phyloP scores from a whole-genome alignment of 345 rosid genomes.

The Eucalyptus sp. region DNA sequence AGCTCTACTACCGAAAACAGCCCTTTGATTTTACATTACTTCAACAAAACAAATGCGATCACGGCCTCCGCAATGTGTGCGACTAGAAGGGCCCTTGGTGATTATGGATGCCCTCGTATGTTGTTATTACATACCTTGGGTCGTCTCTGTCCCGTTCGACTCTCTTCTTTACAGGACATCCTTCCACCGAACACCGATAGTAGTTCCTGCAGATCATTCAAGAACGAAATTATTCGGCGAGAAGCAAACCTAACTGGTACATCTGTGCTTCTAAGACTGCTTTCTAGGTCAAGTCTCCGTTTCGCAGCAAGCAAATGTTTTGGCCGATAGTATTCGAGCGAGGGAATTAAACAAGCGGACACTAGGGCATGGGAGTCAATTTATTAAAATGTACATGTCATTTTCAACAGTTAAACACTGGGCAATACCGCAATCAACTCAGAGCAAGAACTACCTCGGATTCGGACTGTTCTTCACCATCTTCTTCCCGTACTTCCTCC shows the following conservation, averaged over 20 bases:
- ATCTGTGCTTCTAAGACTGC: background rate
- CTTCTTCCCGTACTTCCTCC: constrained; percentile 99
- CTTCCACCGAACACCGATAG: constrained; percentile 60
- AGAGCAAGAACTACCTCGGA: constrained; percentile 48
- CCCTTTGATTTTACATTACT: background rate
- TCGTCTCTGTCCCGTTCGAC: constrained; percentile 82
- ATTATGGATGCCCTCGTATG: constrained; percentile 68
- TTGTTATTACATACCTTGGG: constrained; percentile 65
- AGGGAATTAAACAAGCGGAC: background rate
- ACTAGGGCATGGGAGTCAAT: background rate
- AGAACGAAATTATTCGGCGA: background rate
- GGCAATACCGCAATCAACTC: background rate
- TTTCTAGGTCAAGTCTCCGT: background rate
- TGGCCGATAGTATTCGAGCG: background rate
- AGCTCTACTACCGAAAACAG: background rate
- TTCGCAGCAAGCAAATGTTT: background rate
- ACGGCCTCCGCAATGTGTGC: background rate
- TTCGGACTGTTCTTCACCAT: constrained; percentile 90
- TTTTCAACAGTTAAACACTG: background rate
- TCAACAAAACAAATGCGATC: background rate
- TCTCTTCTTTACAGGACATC: constrained; percentile 87
- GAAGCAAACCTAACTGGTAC: background rate
- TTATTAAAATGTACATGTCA: background rate
- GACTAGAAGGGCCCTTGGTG: constrained; percentile 28
- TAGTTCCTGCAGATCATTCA: constrained; percentile 47